Base-by-base conservation (phyloP, 1,284 basidiomycete species). In the Porodaedalea pini region DNA sequence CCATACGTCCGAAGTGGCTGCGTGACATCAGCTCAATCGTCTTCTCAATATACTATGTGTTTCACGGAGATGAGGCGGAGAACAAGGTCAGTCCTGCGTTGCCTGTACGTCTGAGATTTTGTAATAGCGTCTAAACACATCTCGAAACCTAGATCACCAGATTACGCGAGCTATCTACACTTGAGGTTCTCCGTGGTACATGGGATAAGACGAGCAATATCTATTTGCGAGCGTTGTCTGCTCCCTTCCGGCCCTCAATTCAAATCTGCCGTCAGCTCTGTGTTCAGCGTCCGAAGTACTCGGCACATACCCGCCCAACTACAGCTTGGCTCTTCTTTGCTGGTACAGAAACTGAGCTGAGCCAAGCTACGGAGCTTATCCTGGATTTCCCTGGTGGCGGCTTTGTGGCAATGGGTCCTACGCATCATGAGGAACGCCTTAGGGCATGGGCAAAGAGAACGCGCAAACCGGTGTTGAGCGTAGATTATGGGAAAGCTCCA, bases 141-240 rank as follows among this genome's bases (percentile, higher is more conserved):
- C 57, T 52, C 36, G 44, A 23, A 21, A 21, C 23, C 36, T 69
- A 98, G 93, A 80, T 99, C 49, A 85, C 94, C 58, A 83, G 87
- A 61, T 97, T 90, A 69, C 80, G 96, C 64, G 94, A 94, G 23
- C 84, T 96, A 1, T 94, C 94, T 57, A 98, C 94, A 0, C 86
- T 98, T 27, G 95, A 98, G 71, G 94, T 98, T 89, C 81, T 99
- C 39, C 83, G 96, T 7, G 79, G 82, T 8, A 98, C 94, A 6
- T 98, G 96, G 96, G 93, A 98, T 72, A 99, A 99, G 78, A 92
- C 93, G 0, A 82, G 81, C 7, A 97, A 98, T 72, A 95, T 94
- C 59, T 92, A 94, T 74, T 90, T 97, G 61, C 86, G 88, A 34
- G 70, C 86, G 21, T 64, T 91, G 44, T 85, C 85, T 2, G 73